Conservation (phyloP, 2,329 filamentous ascomycete species). For the Monosporascus sp. region DNA sequence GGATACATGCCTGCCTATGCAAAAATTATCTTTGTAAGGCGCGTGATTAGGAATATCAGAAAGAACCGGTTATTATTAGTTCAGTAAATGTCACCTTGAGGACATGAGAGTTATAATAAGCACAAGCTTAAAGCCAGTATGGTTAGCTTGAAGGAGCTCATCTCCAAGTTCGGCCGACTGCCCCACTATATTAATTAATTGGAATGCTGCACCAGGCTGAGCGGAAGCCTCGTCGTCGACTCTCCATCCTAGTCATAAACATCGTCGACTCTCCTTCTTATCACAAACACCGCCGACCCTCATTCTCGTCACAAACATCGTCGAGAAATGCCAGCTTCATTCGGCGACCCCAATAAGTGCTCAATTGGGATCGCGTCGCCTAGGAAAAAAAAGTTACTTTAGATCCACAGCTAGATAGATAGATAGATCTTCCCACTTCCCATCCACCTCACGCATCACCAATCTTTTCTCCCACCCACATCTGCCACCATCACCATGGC, state of each 20-base stretch:
- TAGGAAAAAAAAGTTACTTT: background rate
- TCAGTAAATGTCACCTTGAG: no score
- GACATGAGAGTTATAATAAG: no score
- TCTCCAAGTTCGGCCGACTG: no score
- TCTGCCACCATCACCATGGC: constrained; percentile 33
- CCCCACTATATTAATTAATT: background rate
- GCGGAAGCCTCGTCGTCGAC: background rate
- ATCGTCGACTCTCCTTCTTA: background rate
- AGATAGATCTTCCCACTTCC: background rate
- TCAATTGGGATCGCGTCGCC: background rate
- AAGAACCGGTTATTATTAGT: no score
- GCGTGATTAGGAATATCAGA: no score
- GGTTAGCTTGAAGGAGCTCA: no score
- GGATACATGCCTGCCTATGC: no score
- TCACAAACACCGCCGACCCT: background rate
- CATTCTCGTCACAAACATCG: background rate
- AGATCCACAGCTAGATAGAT: background rate
- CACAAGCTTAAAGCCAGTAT: no score
- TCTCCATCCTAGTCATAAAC: background rate
- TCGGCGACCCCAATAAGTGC: background rate
- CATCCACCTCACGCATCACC: background rate
- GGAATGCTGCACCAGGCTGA: background rate
- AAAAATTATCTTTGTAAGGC: no score
- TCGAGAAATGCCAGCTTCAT: background rate
- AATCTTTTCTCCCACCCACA: background rate